These are phyloP conservation scores for Phylloporus sp. DNA, from an alignment of 768 basidiomycete species.

Conservation along the genomic window DNA sequence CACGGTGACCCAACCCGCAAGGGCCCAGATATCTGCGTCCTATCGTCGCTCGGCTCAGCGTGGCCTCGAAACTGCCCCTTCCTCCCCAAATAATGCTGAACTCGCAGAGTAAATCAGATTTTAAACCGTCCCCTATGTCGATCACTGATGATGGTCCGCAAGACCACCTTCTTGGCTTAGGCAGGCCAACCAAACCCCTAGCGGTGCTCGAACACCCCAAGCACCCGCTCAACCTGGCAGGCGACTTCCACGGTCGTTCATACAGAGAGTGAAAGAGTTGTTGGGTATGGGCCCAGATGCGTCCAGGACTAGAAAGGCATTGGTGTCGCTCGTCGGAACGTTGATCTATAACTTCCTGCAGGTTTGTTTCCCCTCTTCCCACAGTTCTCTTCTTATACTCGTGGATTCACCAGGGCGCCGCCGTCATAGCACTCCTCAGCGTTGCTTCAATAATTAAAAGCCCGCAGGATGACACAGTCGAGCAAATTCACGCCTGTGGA, in stretches of 20 bases:
- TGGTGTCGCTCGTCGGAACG: constrained; percentile 51
- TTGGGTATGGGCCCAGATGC: constrained; percentile 55
- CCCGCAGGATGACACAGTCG: constrained; percentile 35
- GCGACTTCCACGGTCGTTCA: constrained; percentile 16
- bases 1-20: constrained; percentile 18
- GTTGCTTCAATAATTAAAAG: constrained; percentile 46
- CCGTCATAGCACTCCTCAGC: constrained; percentile 48
- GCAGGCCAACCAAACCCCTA: constrained; percentile 22
- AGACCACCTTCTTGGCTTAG: constrained; percentile 24
- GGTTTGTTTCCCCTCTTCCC: constrained; percentile 33
- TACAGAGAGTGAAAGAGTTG: constrained; percentile 32
- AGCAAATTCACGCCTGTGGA: constrained; percentile 62
- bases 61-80: constrained; percentile 16
- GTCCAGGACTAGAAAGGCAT: constrained; percentile 46
- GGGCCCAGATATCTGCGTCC: constrained; percentile 29
- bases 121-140: constrained; percentile 2
- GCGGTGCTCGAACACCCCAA: constrained; percentile 3
- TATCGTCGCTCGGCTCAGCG: constrained; percentile 27
- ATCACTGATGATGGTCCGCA: constrained; percentile 23
- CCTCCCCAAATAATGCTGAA: constrained; percentile 18
- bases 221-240: constrained; percentile 1
- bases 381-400: constrained; percentile 1
- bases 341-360: constrained; percentile 50
- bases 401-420: constrained; percentile 40
- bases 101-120: constrained; percentile 16